Percentiles rank a stretch among this genome's conserved stretches.
Conservation (phyloP, 1,284 basidiomycete species). For the Apiotrichum mycotoxinovorans region DNA sequence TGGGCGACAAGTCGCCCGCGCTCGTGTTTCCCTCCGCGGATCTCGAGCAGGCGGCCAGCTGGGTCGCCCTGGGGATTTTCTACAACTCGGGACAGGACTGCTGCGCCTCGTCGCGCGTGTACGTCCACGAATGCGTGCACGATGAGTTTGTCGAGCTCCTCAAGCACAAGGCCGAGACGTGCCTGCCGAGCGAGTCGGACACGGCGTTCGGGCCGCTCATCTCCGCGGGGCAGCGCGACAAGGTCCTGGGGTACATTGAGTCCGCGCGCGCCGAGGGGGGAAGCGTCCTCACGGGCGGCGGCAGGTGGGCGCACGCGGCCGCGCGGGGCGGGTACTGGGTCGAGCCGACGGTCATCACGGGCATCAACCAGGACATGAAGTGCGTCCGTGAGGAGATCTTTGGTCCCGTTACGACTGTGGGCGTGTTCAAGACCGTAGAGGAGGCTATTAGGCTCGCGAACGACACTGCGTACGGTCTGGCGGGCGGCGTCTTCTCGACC, state of each 20-base stretch:
- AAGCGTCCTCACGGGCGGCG: slow-evolving; percentile 72
- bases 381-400: slow-evolving; percentile 51
- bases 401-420: slow-evolving; percentile 51
- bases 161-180: slow-evolving; percentile 63
- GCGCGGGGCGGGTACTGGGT: slow-evolving; percentile 41
- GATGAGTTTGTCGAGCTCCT: slow-evolving; percentile 73
- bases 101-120: slow-evolving; percentile 54
- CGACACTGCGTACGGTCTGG: slow-evolving; percentile 78
- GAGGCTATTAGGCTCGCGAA: slow-evolving; percentile 68
- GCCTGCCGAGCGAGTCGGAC: slow-evolving; percentile 65
- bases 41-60: slow-evolving; percentile 69
- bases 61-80: slow-evolving; percentile 40
- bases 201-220: slow-evolving; percentile 76
- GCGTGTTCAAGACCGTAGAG: slow-evolving; percentile 48
- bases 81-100: slow-evolving; percentile 39
- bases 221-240: slow-evolving; percentile 80
- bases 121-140: slow-evolving; percentile 75
- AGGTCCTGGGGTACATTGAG: slow-evolving; percentile 84
- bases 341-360: slow-evolving; percentile 49
- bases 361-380: slow-evolving; percentile 36
- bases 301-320: slow-evolving; percentile 42
- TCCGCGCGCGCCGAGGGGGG: slow-evolving; percentile 81
- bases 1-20: slow-evolving; percentile 55
- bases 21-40: slow-evolving; percentile 53
- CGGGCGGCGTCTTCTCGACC: slow-evolving; percentile 79